Conservation (phyloP, 352 stramenopile genomes). For the Globisporangium orthogonon region DNA sequence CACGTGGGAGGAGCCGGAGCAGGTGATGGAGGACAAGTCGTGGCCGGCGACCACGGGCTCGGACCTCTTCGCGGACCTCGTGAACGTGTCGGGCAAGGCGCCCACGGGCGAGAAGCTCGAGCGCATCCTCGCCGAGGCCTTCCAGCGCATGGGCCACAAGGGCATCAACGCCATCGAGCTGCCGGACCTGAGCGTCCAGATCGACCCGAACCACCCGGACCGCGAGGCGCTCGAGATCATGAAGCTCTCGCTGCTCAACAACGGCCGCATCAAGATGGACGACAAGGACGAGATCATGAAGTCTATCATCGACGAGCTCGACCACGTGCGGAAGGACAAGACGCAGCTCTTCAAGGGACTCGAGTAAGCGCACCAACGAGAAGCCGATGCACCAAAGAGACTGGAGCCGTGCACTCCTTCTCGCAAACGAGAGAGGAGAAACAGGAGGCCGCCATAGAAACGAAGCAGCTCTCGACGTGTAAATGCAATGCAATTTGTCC, state of each 20-base stretch:
- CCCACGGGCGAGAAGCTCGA: conserved; percentile 57
- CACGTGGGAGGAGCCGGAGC: conserved; percentile 66
- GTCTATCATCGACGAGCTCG: conserved; percentile 74
- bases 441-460: no score
- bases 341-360: conserved; percentile 79
- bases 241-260: conserved; percentile 87
- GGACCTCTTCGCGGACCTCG: conserved; percentile 74
- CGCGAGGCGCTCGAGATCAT: conserved; percentile 83
- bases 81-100: conserved; percentile 63
- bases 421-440: neutral
- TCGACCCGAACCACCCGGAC: conserved; percentile 64
- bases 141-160: conserved; percentile 72
- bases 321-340: conserved; percentile 81
- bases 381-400: neutral
- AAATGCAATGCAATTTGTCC: neutral
- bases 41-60: conserved; percentile 75
- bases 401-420: neutral
- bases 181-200: conserved; percentile 62
- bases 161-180: conserved; percentile 64
- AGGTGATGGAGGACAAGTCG: conserved; percentile 87
- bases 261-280: conserved; percentile 82
- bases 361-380: conserved; percentile 21
- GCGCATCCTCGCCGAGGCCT: conserved; percentile 64
- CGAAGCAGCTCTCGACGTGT: neutral
- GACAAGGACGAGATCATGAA: conserved; percentile 87